phyloP scores from a whole-genome alignment of 257 asterid species.

The Solanum ossicruentum region DNA sequence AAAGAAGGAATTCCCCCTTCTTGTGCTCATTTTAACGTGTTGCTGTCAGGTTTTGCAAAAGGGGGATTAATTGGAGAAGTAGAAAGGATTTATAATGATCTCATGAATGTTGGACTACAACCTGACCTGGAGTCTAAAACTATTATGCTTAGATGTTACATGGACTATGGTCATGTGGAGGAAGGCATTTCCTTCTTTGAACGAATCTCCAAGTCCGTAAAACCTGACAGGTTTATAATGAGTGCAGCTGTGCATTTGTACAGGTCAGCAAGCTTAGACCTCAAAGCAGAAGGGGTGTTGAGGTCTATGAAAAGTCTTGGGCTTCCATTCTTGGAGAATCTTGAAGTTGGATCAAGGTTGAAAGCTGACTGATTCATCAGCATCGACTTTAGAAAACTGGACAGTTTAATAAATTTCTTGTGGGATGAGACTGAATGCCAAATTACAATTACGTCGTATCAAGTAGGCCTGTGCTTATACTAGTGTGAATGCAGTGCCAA shows the following conservation, averaged over 20 bases:
- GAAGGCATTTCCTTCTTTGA: slow-evolving; percentile 60
- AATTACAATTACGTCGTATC: neutral
- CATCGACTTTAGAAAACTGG: neutral
- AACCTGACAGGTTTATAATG: slow-evolving; percentile 50
- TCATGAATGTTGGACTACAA: slow-evolving; percentile 21
- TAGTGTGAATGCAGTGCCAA: neutral
- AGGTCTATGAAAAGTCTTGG: slow-evolving; percentile 24
- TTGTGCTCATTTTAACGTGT: slow-evolving; percentile 50
- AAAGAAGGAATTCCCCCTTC: slow-evolving; percentile 45
- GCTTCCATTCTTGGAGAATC: slow-evolving; percentile 38
- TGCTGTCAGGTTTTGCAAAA: slow-evolving; percentile 41
- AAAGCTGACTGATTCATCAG: neutral
- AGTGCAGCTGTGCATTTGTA: slow-evolving; percentile 73
- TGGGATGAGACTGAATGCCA: neutral
- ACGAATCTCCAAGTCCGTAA: slow-evolving; percentile 24
- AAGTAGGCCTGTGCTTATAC: neutral
- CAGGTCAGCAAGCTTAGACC: slow-evolving; percentile 29
- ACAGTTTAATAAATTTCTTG: neutral
- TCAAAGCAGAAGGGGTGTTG: slow-evolving; percentile 34
- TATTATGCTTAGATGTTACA: slow-evolving; percentile 60
- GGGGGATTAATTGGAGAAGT: slow-evolving; percentile 51
- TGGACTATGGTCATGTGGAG: slow-evolving; percentile 47
- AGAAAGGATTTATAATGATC: slow-evolving; percentile 33
- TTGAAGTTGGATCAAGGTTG: slow-evolving; percentile 44
- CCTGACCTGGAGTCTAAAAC: slow-evolving; percentile 46